Base-by-base conservation (phyloP, 1,284 basidiomycete genomes). In the Puccinia hordei region DNA sequence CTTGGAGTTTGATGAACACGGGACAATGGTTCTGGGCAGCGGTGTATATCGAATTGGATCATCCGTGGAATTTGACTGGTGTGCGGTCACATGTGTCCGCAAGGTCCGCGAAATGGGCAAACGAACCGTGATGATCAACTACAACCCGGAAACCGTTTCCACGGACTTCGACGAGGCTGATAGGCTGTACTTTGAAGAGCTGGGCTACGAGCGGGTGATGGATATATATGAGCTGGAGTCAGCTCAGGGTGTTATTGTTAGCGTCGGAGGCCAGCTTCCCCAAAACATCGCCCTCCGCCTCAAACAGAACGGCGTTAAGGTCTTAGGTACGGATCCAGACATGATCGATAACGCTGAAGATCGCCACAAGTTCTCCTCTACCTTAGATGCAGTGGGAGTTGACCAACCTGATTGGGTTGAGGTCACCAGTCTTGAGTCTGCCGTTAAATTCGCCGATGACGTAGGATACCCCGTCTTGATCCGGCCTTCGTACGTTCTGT, bases 51-150 rank as follows among this genome's bases (percentile, higher is more conserved):
- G 97, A 81, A 99, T 99, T 84, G 97, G 97, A 78, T 93, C 91
- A 86, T 96, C 93, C 82, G 97, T 99, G 85, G 97, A 99, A 88
- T 99, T 99, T 86, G 97, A 99, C 87, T 99, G 97, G 97, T 99
- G 97, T 86, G 97, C 97, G 44, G 97, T 99, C 73, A 98, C 95
- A 2, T 98, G 95, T 86, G 94, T 95, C 57, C 90, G 97, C 82
- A 92, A 92, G 85, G 90, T 99, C 82, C 89, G 95, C 83, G 90
- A 92, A 82, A 92, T 95, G 90, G 95, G 95, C 85, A 92, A 93
- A 87, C 90, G 91, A 88, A 98, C 97, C 61, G 92, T 99, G 88
- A 99, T 99, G 96, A 90, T 99, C 89, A 99, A 99, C 89, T 99
- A 99, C 88, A 99, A 99, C 87, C 97, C 96, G 22, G 97, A 99